Percentiles rank a stretch among this genome's conserved stretches.
Evolutionary conservation across 441 rosid species (phyloP).

Genomic region (Biscutella laevigata): DNA sequence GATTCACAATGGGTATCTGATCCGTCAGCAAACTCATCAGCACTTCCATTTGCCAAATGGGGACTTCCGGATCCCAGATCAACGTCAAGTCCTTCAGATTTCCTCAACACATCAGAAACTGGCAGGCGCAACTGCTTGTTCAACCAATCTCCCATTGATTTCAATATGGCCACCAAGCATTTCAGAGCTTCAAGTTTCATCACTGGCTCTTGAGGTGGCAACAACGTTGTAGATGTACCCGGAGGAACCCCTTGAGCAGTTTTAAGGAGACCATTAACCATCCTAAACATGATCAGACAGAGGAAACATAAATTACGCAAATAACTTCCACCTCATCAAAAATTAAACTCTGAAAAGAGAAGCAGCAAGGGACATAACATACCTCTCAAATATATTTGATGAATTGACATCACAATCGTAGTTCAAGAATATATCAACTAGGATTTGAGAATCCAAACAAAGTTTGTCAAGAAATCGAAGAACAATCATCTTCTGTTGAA

Average conservation of each 20-base stretch:
- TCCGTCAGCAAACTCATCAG: constrained; percentile 68
- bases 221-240: constrained; percentile 54
- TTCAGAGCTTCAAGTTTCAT: constrained; percentile 97
- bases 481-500: constrained; percentile 96
- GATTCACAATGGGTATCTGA: constrained; percentile 81
- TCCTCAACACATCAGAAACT: constrained; percentile 55
- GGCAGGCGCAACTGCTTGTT: constrained; percentile 88
- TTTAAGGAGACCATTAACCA: constrained; percentile 99
- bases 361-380: constrained; percentile 21
- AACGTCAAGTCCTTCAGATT: constrained; percentile 51
- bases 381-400: constrained; percentile 97
- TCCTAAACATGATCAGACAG: constrained; percentile 40
- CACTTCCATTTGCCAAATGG: constrained; percentile 67
- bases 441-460: constrained; percentile 89
- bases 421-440: constrained; percentile 94
- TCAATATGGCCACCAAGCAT: constrained; percentile 85
- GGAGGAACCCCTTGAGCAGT: constrained; percentile 97
- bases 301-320: constrained; percentile 13
- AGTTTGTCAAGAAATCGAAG: constrained; percentile 95
- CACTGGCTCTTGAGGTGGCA: constrained; percentile 84
- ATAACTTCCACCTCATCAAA: background rate
- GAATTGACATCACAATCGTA: constrained; percentile 99
- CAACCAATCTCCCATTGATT: constrained; percentile 99
- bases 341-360: constrained; percentile 4
- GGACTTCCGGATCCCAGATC: constrained; percentile 51